Evolutionary conservation across 805 yeast genomes (phyloP).

Genomic region (Cyberlindnera lachancei): DNA sequence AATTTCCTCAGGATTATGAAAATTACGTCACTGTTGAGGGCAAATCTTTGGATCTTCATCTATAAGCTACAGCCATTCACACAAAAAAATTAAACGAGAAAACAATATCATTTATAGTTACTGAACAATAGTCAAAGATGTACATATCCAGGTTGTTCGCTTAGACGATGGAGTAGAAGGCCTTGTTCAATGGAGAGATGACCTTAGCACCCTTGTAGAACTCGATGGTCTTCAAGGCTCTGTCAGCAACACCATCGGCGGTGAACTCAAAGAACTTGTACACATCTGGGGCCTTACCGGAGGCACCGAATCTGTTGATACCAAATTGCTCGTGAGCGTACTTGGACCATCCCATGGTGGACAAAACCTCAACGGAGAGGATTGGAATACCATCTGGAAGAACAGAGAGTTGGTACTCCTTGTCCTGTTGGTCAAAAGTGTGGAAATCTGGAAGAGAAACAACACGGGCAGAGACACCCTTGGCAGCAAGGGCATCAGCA

Average conservation of each 20-base stretch:
- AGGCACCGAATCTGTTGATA: slow-evolving; percentile 92
- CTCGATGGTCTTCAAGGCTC: slow-evolving; percentile 71
- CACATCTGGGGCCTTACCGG: slow-evolving; percentile 80
- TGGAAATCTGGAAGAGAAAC: slow-evolving; percentile 91
- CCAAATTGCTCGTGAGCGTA: slow-evolving; percentile 97
- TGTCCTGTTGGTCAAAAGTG: slow-evolving; percentile 80
- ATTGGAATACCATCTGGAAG: slow-evolving; percentile 94
- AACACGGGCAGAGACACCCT: slow-evolving; percentile 69
- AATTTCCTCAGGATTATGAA: too few relatives aligned
- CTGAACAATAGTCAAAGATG: too few relatives aligned
- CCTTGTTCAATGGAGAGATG: slow-evolving; percentile 70
- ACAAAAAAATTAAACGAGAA: too few relatives aligned
- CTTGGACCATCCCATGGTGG: slow-evolving; percentile 88
- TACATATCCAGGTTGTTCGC: too few relatives aligned
- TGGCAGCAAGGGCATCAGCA: slow-evolving; percentile 56
- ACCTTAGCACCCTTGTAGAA: slow-evolving; percentile 75
- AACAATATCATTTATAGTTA: too few relatives aligned
- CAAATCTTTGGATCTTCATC: too few relatives aligned
- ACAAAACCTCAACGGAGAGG: slow-evolving; percentile 87
- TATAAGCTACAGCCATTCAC: too few relatives aligned
- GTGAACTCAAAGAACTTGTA: slow-evolving; percentile 87
- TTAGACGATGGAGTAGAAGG: slow-evolving; percentile 44
- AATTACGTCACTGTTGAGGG: too few relatives aligned
- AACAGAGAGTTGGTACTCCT: slow-evolving; percentile 75
- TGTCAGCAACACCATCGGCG: slow-evolving; percentile 83